Conservation (phyloP, 2,329 filamentous ascomycete genomes). For the Exophiala sp. region DNA sequence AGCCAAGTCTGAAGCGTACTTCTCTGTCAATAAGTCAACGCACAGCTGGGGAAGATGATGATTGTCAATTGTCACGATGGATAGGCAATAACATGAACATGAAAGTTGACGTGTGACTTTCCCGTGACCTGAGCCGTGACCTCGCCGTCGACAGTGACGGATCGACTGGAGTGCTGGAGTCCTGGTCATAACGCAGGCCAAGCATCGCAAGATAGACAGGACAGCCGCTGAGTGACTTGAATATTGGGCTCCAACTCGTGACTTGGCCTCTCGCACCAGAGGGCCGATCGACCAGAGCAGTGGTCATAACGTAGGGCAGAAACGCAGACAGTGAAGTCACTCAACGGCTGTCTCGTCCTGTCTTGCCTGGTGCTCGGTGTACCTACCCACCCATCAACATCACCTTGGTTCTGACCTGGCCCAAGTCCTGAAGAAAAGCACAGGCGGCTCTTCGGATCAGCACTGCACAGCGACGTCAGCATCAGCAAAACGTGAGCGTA, state of each 20-base stretch:
- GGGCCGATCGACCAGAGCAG: background rate
- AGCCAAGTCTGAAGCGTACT: background rate
- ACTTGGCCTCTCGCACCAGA: too few relatives aligned
- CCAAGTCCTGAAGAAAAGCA: background rate
- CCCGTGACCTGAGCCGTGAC: background rate
- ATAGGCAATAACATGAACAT: background rate
- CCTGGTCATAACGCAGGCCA: too few relatives aligned
- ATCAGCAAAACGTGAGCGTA: too few relatives aligned
- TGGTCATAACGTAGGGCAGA: background rate
- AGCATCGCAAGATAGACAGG: too few relatives aligned
- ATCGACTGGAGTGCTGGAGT: background rate
- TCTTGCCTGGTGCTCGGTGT: background rate
- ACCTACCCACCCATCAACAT: too few relatives aligned
- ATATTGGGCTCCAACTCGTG: too few relatives aligned
- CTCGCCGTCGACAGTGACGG: background rate
- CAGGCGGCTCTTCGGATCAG: too few relatives aligned
- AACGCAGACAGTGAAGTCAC: background rate
- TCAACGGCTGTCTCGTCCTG: background rate
- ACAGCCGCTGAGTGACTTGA: too few relatives aligned
- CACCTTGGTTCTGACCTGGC: background rate
- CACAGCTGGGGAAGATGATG: slow-evolving; percentile 1
- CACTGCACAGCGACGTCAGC: too few relatives aligned
- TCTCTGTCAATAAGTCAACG: background rate
- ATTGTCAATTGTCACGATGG: background rate
- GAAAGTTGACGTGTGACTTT: background rate